These are phyloP conservation scores for Moesziomyces parantarcticus DNA, from an alignment of 1,284 basidiomycete genomes.

Conservation along the genomic window DNA sequence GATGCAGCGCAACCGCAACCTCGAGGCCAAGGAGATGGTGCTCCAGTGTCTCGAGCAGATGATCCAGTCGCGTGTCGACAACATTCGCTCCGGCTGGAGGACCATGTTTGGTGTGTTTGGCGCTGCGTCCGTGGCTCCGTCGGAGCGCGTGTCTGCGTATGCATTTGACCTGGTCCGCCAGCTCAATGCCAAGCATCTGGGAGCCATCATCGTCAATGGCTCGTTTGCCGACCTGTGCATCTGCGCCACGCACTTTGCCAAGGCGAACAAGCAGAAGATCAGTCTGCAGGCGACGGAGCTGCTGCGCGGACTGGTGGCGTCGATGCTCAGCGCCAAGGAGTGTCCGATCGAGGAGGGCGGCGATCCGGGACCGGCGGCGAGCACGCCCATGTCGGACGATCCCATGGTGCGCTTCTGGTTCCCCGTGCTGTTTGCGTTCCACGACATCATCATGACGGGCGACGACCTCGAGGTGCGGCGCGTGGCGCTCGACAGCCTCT, in stretches of 20 bases:
- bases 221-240: constrained; percentile 95
- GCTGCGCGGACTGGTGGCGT: constrained; percentile 83
- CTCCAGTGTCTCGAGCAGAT: constrained; percentile 98
- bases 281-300: constrained; percentile 95
- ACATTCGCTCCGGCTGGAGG: constrained; percentile 97
- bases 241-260: constrained; percentile 98
- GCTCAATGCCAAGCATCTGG: constrained; percentile 89
- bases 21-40: constrained; percentile 96
- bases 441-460: constrained; percentile 99
- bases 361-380: constrained; percentile 54
- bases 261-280: constrained; percentile 98
- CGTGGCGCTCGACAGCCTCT: constrained; percentile 89
- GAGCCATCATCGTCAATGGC: constrained; percentile 88
- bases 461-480: constrained; percentile 96
- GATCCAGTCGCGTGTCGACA: constrained; percentile 93
- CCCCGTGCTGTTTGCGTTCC: constrained; percentile 94
- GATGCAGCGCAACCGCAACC: constrained; percentile 94
- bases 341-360: constrained; percentile 50
- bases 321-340: constrained; percentile 76
- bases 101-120: constrained; percentile 99
- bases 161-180: constrained; percentile 96
- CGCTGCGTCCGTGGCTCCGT: constrained; percentile 91
- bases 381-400: constrained; percentile 55
- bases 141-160: constrained; percentile 90
- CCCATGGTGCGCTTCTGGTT: constrained; percentile 80